phyloP scores from a whole-genome alignment of 306 rosid species.

The Cicer pinnatifidum region DNA sequence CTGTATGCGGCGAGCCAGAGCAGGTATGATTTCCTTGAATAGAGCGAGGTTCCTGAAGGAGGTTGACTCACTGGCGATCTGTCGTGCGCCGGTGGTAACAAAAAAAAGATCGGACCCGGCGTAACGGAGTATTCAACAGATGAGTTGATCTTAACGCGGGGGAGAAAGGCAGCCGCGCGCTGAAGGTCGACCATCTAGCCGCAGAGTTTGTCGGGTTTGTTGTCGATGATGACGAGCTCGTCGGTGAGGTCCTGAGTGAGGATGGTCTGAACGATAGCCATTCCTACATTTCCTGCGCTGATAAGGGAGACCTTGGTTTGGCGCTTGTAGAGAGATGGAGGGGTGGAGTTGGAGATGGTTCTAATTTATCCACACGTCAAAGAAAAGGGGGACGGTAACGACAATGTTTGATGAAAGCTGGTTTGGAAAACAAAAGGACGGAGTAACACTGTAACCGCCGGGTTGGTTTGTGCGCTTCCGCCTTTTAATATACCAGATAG shows the following conservation, averaged over 20 bases:
- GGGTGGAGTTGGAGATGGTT: conserved; percentile 57
- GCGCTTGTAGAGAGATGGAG: conserved; percentile 66
- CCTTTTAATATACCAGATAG: no score
- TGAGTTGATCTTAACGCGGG: conserved; percentile 78
- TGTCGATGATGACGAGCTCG: conserved; percentile 81
- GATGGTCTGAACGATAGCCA: conserved; percentile 96
- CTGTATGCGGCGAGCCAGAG: conserved; percentile 62
- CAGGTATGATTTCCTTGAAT: conserved; percentile 64
- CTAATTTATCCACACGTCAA: no score
- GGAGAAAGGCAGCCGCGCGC: conserved; percentile 93
- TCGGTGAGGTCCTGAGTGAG: conserved; percentile 82
- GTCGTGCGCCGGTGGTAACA: conserved; percentile 85
- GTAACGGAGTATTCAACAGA: conserved; percentile 66
- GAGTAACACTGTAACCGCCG: no score
- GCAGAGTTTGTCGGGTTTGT: conserved; percentile 73
- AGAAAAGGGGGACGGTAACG: no score
- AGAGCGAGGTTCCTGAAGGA: conserved; percentile 73
- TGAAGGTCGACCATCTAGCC: conserved; percentile 97
- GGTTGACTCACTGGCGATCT: conserved; percentile 72
- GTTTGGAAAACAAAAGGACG: no score
- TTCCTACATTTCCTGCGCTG: conserved; percentile 94
- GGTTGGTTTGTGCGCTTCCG: no score
- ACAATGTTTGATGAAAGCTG: no score
- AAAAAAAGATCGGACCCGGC: conserved; percentile 79
- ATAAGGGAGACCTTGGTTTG: conserved; percentile 78